A percentile compares a stretch with the other conserved stretches of the same genome.
phyloP scores from a whole-genome alignment of 1,284 basidiomycete genomes.

The Caloboletus firmus region DNA sequence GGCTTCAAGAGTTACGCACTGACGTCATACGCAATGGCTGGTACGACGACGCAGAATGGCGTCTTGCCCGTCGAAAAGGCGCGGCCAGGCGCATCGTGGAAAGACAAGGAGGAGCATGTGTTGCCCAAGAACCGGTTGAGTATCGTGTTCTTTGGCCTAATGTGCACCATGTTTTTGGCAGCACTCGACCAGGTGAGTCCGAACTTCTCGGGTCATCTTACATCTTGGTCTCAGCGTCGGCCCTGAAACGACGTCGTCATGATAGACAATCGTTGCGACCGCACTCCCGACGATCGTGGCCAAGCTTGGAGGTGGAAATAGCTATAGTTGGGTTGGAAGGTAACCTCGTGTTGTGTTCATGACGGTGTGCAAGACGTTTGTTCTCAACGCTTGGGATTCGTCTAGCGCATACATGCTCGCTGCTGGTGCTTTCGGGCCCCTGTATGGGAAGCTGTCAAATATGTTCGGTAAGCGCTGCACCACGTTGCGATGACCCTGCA shows the following conservation, averaged over 20 bases:
- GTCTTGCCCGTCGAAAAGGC: constrained; percentile 28
- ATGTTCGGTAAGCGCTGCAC: constrained; percentile 41
- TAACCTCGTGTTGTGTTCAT: constrained; percentile 30
- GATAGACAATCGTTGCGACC: constrained; percentile 73
- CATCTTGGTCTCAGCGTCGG: neutral
- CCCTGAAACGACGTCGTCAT: neutral
- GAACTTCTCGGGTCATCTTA: too few species aligned
- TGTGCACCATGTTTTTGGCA: constrained; percentile 56
- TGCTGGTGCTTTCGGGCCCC: constrained; percentile 63
- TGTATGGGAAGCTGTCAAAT: constrained; percentile 78
- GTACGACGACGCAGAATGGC: neutral
- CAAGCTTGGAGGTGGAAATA: constrained; percentile 64
- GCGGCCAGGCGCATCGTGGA: constrained; percentile 53
- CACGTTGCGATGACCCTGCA: neutral
- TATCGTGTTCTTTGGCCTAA: constrained; percentile 56
- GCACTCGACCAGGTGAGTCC: constrained; percentile 56
- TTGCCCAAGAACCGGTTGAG: constrained; percentile 55
- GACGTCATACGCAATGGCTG: constrained; percentile 6
- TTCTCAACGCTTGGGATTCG: neutral
- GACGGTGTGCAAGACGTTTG: neutral
- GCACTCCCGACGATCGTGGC: constrained; percentile 78
- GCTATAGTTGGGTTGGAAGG: constrained; percentile 80
- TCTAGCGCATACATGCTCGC: constrained; percentile 71
- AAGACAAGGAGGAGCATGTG: constrained; percentile 51
- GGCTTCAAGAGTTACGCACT: neutral